Conservation (phyloP, 1,139 yeast genomes). For the Scheffersomyces insectosa region DNA sequence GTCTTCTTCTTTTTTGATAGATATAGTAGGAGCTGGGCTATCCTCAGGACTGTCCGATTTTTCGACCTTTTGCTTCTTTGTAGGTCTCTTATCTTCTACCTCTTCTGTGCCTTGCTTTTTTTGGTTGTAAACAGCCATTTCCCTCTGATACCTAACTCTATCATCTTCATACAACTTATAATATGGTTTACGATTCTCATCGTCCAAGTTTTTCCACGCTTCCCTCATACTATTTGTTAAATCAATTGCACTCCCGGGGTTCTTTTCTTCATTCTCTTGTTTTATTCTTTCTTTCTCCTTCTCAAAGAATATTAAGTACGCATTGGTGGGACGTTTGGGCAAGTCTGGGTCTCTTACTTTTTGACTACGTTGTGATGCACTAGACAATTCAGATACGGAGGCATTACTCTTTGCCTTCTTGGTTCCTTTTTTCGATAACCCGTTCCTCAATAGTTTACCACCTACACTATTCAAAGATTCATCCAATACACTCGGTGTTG, state of each 20-base stretch:
- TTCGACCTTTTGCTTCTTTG: conserved; percentile 14
- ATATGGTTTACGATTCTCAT: conserved; percentile 72
- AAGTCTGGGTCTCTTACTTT: conserved; percentile 71
- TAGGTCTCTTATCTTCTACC: conserved; percentile 8
- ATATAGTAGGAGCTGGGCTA: conserved; percentile 6
- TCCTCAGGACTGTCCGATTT: conserved; percentile 5
- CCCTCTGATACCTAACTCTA: conserved; percentile 69
- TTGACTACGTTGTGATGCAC: conserved; percentile 13
- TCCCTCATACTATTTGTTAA: conserved; percentile 79
- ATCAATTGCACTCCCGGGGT: conserved; percentile 57
- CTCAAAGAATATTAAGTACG: conserved; percentile 85
- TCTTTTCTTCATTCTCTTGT: conserved; percentile 46
- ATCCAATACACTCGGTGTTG: conserved; percentile 38
- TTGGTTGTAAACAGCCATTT: conserved; percentile 64
- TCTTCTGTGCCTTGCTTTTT: conserved; percentile 22
- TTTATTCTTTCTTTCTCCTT: conserved; percentile 75
- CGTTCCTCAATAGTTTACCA: conserved; percentile 22
- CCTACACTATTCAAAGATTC: conserved; percentile 27
- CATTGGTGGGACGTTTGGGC: conserved; percentile 89
- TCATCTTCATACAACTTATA: conserved; percentile 80
- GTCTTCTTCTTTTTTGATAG: conserved; percentile 5
- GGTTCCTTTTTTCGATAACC: conserved; percentile 20
- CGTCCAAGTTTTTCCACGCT: conserved; percentile 77
- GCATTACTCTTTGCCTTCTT: conserved; percentile 16
- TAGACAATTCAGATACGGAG: conserved; percentile 5